Evolutionary conservation across 2,329 filamentous ascomycete species (phyloP), one percentile per base, ranked within the genome.

Genomic region (Sclerotinia sclerotiorum): DNA sequence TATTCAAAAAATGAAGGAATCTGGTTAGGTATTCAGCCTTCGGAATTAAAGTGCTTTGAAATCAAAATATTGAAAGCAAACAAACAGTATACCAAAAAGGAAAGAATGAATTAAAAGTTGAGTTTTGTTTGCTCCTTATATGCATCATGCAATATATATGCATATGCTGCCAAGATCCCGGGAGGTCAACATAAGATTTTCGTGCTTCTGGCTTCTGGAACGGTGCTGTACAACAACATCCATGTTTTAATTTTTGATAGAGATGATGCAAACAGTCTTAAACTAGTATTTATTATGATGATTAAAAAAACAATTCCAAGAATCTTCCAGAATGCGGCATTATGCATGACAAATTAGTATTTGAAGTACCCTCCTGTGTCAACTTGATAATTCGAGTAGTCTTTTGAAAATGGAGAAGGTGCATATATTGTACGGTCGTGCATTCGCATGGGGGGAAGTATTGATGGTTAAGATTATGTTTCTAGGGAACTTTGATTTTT

Each of bases 381-480:
- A 17, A 57, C 6, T 39, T 65, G 27, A 65, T 0, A 15, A 6
- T 7, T 39, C 90, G 87, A 60, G 87, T 90, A 91, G 79, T 89
- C 91, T 3, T 94, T 93, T 73, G 91, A 91, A 1, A 90, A 90
- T 69, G 90, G 90, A 1, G 82, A 84, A 71, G 81, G 91, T 65
- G 88, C 82, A 1, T 94, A 90, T 73, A 93, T 93, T 70, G 91
- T 91, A 35, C 32, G 32, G 32, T 5, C 81, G 90, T 1, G 83
- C 86, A 0, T 93, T 93, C 76, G 90, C 90, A 1, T 90, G 88
- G 88, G 90, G 94, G 75, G 91, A 94, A 78, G 83, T 85, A 2
- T 76, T 90, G 6, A 79, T 92, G 0, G 83, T 84, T 11, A 81
- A 88, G 72, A 86, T 87, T 0, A 83, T 90, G 73, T 76, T 92